Evolutionary conservation across 805 yeast species (phyloP).

Genomic region (Schizosaccharomyces osmophilus): DNA sequence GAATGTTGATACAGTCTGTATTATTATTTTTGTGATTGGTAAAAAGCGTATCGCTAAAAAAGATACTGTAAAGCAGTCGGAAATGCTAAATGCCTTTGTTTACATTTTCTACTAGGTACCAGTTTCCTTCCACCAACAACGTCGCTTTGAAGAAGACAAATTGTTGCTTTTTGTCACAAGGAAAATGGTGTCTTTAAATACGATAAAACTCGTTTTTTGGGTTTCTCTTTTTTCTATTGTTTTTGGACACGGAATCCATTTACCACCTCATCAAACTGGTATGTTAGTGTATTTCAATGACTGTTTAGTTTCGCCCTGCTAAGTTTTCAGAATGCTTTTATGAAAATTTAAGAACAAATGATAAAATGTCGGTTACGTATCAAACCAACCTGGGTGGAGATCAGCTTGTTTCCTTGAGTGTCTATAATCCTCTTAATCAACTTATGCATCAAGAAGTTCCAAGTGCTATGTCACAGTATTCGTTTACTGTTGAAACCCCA

Average conservation of each 20-base stretch:
- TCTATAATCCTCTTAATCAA: slow-evolving; percentile 21
- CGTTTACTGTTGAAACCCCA: slow-evolving; percentile 32
- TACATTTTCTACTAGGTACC: no score
- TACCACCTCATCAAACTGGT: not conserved
- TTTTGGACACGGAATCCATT: not conserved
- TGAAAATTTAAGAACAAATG: slow-evolving; percentile 59
- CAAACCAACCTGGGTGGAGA: slow-evolving; percentile 23
- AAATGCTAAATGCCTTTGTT: no score
- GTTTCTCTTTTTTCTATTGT: not conserved
- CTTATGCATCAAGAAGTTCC: slow-evolving; percentile 28
- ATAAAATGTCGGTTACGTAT: slow-evolving; percentile 65
- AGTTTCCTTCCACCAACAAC: no score
- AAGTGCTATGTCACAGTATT: slow-evolving; percentile 60
- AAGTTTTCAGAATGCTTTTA: slow-evolving; percentile 34
- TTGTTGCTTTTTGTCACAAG: not conserved
- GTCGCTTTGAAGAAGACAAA: not conserved
- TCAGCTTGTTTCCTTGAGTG: not conserved
- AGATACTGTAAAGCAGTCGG: no score
- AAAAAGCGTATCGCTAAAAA: no score
- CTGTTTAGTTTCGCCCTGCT: not conserved
- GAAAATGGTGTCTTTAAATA: not conserved
- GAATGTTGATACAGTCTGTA: no score
- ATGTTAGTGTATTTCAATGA: not conserved
- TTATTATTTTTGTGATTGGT: no score
- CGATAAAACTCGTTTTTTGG: not conserved